Conservation (phyloP, 1,284 basidiomycete species). For the Moesziomyces sp. region DNA sequence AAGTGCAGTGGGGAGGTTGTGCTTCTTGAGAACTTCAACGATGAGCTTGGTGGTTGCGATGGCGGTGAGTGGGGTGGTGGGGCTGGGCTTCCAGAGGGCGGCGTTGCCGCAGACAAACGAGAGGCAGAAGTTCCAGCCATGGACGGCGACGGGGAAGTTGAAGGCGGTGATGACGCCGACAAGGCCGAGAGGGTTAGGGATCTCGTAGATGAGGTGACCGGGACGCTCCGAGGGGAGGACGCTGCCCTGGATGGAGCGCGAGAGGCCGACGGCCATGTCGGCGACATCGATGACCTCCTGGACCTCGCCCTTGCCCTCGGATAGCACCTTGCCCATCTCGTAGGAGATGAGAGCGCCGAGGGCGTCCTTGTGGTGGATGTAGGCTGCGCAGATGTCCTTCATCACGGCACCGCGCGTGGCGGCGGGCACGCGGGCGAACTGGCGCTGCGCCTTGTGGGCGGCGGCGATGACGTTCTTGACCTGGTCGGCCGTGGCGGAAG, state of each 20-base stretch:
- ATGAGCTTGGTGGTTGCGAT: conserved; percentile 89
- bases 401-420: conserved; percentile 87
- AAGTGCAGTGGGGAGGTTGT: conserved; percentile 83
- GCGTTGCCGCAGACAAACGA: conserved; percentile 90
- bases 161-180: conserved; percentile 90
- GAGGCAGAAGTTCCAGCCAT: conserved; percentile 83
- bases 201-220: conserved; percentile 54
- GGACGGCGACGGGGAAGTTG: conserved; percentile 86
- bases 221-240: conserved; percentile 58
- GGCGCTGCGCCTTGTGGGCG: conserved; percentile 77
- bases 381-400: conserved; percentile 83
- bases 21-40: conserved; percentile 80
- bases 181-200: conserved; percentile 90
- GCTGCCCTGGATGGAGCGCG: conserved; percentile 80
- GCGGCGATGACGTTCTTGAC: conserved; percentile 75
- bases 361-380: conserved; percentile 81
- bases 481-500: conserved; percentile 76
- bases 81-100: conserved; percentile 94
- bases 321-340: conserved; percentile 90
- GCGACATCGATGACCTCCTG: conserved; percentile 94
- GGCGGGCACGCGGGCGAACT: conserved; percentile 82
- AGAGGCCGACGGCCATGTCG: conserved; percentile 83
- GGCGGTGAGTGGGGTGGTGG: conserved; percentile 82
- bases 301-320: conserved; percentile 92
- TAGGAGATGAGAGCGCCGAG: conserved; percentile 79